Base-by-base conservation (phyloP, 2,329 filamentous ascomycete species). In the Colletotrichum sp. region DNA sequence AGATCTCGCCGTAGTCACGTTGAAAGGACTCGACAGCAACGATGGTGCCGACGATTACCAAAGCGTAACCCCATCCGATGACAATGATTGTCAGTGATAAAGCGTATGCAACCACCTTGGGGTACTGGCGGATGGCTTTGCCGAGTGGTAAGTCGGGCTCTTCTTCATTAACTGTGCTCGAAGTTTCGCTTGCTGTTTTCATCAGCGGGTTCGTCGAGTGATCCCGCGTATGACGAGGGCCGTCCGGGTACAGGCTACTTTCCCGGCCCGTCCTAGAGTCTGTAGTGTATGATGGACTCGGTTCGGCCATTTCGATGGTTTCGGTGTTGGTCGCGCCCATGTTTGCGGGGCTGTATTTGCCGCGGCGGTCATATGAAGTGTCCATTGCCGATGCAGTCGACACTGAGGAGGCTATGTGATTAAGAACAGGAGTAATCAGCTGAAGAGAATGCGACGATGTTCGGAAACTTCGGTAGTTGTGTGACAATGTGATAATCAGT, bases 61-160 rank as follows among this genome's bases (percentile, higher is more conserved):
- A 64, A 18, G 80, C 80, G 59, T 83, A 83, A 1, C 81, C 81
- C 81, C 81, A 83, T n/a, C 81, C 81, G 18, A 83, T 71, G 5
- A 83, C 75, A 8, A 81, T 78, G 4, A 82, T 73, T 3, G 80
- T 78, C 62, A 83, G 78, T 15, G 75, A 79, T 3, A 83, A 65
- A 12, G 80, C 82, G 34, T 81, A 83, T 0, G 60, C 77, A 6
- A 79, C 78, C 2, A 83, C 65, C 16, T 81, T 82, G 18, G 82
- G 82, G 28, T 82, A 82, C 1, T 52, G 68, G 18, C 77, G 79
- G 0, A 83, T 76, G 13, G 81, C 81, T 49, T 82, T 71, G 0
- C 82, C 76, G 0, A 83, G 71, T 0, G 80, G 78, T 15, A 83
- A 68, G 1, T 81, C 78, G 1, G 77, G 68, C 21, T 74, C 72